Evolutionary conservation across 1,284 basidiomycete species (phyloP).

Genomic region (Malassezia slooffiae): DNA sequence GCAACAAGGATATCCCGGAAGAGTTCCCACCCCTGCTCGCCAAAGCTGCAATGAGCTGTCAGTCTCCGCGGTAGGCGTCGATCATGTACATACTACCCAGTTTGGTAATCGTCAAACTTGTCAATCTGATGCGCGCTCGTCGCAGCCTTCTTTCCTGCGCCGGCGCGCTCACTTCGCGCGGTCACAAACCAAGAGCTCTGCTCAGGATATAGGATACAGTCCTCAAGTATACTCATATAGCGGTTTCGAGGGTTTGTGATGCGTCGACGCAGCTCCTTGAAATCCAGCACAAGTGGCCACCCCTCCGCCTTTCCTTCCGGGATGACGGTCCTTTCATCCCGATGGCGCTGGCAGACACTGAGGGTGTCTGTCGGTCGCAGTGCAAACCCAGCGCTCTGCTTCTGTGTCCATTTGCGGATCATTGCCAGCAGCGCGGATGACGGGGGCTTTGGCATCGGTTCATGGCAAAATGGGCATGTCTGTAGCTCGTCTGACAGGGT

Average conservation of each 20-base stretch:
- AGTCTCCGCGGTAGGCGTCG: too few relatives aligned
- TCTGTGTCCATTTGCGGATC: constrained; percentile 6
- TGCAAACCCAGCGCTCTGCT: neutral
- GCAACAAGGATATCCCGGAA: constrained; percentile 8
- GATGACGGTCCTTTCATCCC: constrained; percentile 12
- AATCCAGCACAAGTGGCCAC: constrained; percentile 7
- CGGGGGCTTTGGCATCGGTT: constrained; percentile 1
- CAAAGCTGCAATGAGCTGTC: constrained; percentile 10
- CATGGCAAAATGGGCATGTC: constrained; percentile 9
- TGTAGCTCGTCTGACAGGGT: too few relatives aligned
- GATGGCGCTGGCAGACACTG: constrained; percentile 13
- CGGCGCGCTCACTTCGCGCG: neutral
- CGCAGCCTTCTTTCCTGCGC: neutral
- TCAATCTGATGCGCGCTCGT: constrained; percentile 6
- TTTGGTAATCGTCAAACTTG: constrained; percentile 6
- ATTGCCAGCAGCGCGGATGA: neutral
- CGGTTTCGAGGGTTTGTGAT: constrained; percentile 3
- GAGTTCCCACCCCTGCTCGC: constrained; percentile 12
- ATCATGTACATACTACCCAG: constrained; percentile 15
- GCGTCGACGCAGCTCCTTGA: constrained; percentile 6
- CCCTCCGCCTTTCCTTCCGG: constrained; percentile 4
- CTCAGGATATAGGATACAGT: constrained; percentile 6
- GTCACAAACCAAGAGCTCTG: constrained; percentile 7
- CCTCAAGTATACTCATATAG: constrained; percentile 10
- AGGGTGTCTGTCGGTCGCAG: constrained; percentile 14